Percentiles rank a stretch among this genome's conserved stretches.
phyloP scores from a whole-genome alignment of 306 rosid species.

The Prunus fruticosa region DNA sequence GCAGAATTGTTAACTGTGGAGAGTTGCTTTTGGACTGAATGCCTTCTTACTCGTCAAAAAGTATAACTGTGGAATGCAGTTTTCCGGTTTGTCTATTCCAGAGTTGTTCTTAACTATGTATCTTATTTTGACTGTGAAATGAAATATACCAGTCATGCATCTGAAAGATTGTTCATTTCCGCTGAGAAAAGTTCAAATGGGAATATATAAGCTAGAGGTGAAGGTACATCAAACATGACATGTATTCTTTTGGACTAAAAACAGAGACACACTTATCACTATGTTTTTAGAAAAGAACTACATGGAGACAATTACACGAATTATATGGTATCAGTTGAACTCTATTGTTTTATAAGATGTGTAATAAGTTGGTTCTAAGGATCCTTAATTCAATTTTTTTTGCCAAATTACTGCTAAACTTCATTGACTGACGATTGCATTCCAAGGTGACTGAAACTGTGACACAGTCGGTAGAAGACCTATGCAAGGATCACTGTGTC shows the following conservation, averaged over 20 bases:
- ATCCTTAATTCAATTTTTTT: conserved; percentile 5
- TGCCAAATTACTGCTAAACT: not conserved
- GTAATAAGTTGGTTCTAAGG: not conserved
- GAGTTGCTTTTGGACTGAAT: conserved; percentile 58
- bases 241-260: not conserved
- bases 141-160: not conserved
- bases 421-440: not conserved
- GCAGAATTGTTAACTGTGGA: conserved; percentile 76
- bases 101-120: conserved; percentile 14
- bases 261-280: not conserved
- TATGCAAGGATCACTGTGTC: conserved; percentile 38
- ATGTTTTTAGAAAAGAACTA: not conserved
- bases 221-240: not conserved
- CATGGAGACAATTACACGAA: not conserved
- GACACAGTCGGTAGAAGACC: not conserved
- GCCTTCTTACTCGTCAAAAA: not conserved
- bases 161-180: not conserved
- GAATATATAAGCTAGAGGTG: not conserved
- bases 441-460: not conserved
- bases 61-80: not conserved
- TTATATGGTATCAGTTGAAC: not conserved
- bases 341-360: not conserved
- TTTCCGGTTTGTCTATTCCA: conserved; percentile 21
- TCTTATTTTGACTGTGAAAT: not conserved
- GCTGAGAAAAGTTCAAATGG: not conserved